Base-by-base conservation (phyloP, 768 basidiomycete species). In the Auricularia sp. region DNA sequence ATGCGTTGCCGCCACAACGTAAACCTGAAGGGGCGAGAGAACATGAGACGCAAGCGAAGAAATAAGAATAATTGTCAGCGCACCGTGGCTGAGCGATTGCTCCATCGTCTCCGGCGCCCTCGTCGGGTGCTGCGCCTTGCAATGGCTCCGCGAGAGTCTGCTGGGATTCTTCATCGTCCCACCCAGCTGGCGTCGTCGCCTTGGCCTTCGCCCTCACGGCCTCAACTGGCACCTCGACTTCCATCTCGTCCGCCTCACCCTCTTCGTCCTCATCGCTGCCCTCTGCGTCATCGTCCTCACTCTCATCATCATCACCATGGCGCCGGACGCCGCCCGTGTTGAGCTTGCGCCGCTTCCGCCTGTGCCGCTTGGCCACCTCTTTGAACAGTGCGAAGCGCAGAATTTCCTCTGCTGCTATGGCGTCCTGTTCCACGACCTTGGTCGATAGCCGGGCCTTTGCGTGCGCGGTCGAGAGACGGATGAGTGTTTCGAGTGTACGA, bases 371-470 rank as follows among this genome's bases (percentile, higher is more conserved):
- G 58, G 91, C 84, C 18, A 99, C 96, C 74, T 99, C 96, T 72
- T 95, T 96, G 84, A 94, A 99, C 39, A 99, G 83, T 4, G 97
- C 97, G 75, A 93, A 99, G 23, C 95, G 89, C 75, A 99, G 87
- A 72, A 98, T 96, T 71, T 88, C 88, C 74, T 99, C 94, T 2
- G 97, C 97, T 51, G 88, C 87, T 69, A 81, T 82, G 18, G 97
- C 94, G 77, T 99, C 97, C 2, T 79, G 77, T 71, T 88, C 83
- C 70, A 91, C 86, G 11, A 99, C 91, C 68, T 90, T 90, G 54
- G 83, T 65, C 7, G 94, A 95, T 8, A 99, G 81, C 21, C 96
- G 87, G 16, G 93, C 86, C 75, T 99, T 99, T 56, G 97, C 97
- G 75, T 99, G 97, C 1, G 97, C 97, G 18, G 96, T 99, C 3